Conservation (phyloP, 75 land plant genomes). For the Pinus albicaulis region DNA sequence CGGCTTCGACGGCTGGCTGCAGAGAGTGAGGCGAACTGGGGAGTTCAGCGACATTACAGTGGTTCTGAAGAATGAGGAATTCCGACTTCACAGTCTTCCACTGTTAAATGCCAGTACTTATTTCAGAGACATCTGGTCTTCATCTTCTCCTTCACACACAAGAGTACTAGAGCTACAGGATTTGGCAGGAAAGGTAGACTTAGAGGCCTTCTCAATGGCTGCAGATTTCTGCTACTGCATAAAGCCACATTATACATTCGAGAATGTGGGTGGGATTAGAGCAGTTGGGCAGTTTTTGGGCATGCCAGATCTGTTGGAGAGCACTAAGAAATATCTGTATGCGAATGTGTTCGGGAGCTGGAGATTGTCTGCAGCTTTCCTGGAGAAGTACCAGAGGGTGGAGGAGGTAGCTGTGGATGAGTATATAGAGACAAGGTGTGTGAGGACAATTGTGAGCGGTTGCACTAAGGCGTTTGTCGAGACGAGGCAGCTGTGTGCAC, state of each 20-base stretch:
- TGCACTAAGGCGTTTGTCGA: conserved; percentile 38
- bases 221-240: conserved; percentile 40
- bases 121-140: conserved; percentile 22
- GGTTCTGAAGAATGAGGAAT: conserved; percentile 24
- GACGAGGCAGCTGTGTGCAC: conserved; percentile 31
- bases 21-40: conserved; percentile 37
- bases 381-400: conserved; percentile 19
- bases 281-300: conserved; percentile 34
- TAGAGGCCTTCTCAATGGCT: conserved; percentile 32
- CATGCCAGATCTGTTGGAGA: conserved; percentile 34
- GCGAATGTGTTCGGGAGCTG: conserved; percentile 35
- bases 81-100: conserved; percentile 40
- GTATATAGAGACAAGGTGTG: conserved; percentile 35
- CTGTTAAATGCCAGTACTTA: conserved; percentile 26
- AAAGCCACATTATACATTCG: conserved; percentile 28
- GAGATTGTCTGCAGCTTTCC: conserved; percentile 23
- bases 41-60: conserved; percentile 46
- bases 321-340: conserved; percentile 35
- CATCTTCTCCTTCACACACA: not conserved
- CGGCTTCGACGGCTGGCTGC: conserved; percentile 38
- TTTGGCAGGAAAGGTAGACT: conserved; percentile 20
- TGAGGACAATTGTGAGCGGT: conserved; percentile 26
- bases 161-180: conserved; percentile 5
- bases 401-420: conserved; percentile 34
- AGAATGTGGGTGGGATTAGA: conserved; percentile 24